phyloP scores from a whole-genome alignment of 1,284 basidiomycete genomes.

The Jaminaea rosea region DNA sequence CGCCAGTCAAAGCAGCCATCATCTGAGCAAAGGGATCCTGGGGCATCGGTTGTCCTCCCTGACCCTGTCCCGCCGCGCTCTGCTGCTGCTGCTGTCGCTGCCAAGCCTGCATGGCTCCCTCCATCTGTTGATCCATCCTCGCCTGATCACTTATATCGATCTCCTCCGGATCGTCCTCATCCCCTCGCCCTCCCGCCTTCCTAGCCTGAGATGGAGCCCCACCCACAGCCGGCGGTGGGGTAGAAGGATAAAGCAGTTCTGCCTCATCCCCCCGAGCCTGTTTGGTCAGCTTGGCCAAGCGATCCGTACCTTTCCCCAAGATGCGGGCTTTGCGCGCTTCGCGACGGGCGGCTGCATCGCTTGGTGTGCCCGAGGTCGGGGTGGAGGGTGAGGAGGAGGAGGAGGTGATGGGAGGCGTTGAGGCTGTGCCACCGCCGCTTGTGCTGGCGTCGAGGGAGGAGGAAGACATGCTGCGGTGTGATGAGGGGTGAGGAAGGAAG shows the following conservation, averaged over 20 bases:
- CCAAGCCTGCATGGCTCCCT: not conserved
- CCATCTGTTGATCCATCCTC: not conserved
- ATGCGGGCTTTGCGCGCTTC: conserved; percentile 44
- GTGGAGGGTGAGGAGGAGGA: not conserved
- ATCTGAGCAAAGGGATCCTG: conserved; percentile 9
- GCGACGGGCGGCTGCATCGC: conserved; percentile 31
- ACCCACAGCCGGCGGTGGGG: conserved; percentile 2
- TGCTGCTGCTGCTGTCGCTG: not conserved
- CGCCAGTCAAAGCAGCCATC: conserved; percentile 1
- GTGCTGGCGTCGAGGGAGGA: no score
- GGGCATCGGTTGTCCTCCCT: not conserved
- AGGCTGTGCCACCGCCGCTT: no score
- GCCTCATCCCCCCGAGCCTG: conserved; percentile 41
- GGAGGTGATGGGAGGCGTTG: not conserved
- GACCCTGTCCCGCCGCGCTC: not conserved
- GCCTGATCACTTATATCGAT: conserved; percentile 10
- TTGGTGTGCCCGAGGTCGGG: no score
- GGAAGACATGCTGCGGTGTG: no score
- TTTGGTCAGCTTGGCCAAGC: conserved; percentile 42
- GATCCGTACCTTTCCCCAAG: conserved; percentile 37
- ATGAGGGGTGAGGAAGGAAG: no score
- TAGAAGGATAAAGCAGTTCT: conserved; percentile 23
- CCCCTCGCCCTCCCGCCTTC: conserved; percentile 1
- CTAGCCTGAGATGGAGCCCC: not conserved
- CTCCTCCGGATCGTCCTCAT: conserved; percentile 32